phyloP scores from a whole-genome alignment of 371 early-diverging fungal genomes.

The Rhizopus delemar region DNA sequence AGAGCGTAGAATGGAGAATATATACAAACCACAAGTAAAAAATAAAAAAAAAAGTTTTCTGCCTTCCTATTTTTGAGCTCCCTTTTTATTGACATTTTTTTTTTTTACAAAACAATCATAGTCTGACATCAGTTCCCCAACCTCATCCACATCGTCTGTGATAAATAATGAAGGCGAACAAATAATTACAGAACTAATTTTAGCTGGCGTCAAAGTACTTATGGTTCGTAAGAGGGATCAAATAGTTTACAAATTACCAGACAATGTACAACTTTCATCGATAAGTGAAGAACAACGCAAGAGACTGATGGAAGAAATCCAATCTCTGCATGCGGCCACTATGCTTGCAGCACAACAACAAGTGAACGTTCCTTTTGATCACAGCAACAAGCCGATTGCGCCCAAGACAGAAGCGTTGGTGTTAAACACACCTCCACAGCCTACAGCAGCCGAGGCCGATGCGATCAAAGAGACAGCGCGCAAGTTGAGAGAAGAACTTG shows the following conservation, averaged over 20 bases:
- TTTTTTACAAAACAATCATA: too few relatives aligned
- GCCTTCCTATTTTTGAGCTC: neutral
- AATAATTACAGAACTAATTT: slow-evolving; percentile 55
- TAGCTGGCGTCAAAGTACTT: slow-evolving; percentile 61
- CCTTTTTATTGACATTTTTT: neutral
- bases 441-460: slow-evolving; percentile 40
- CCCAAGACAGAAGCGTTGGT: slow-evolving; percentile 35
- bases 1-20: neutral
- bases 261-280: slow-evolving; percentile 58
- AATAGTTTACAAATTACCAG: slow-evolving; percentile 64
- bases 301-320: slow-evolving; percentile 53
- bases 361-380: neutral
- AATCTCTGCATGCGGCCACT: slow-evolving; percentile 54
- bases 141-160: neutral
- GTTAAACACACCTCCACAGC: slow-evolving; percentile 29
- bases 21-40: slow-evolving; percentile 6
- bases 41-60: neutral
- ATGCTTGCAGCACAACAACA: slow-evolving; percentile 46
- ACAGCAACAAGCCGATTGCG: slow-evolving; percentile 27
- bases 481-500: slow-evolving; percentile 41
- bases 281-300: slow-evolving; percentile 54
- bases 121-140: neutral
- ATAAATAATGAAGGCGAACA: slow-evolving; percentile 35
- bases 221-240: slow-evolving; percentile 64
- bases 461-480: slow-evolving; percentile 43